Evolutionary conservation across 1,284 basidiomycete genomes (phyloP), one percentile per base, ranked within the genome.

Genomic region (Leccinum griseonigrum): DNA sequence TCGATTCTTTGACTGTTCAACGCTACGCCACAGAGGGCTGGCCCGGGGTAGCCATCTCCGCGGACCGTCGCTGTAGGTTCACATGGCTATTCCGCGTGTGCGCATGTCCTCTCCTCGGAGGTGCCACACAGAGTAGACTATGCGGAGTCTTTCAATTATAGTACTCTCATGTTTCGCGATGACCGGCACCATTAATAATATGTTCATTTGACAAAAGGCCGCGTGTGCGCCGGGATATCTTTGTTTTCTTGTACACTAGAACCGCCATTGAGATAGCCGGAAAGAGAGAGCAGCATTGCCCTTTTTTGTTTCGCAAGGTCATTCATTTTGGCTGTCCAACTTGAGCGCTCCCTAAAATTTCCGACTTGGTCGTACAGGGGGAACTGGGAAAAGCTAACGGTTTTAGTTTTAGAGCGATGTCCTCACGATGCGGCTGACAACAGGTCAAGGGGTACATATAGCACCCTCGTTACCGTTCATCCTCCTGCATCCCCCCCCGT

Each of bases 371-470:
- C 18, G 48, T 51, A 43, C 56, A 46, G 56, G 53, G 22, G 52
- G 8, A 13, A 32, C 32, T 34, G 43, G 9, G 29, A 46, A 46
- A 46, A 22, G 4, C 43, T 11, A 22, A 46, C 43, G 10, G 11
- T 46, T 18, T 46, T 46, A 46, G 43, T 22, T n/a, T 46, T 48
- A 43, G 29, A 57, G 52, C 16, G n/a, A 36, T 50, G 43, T 50
- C 54, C 50, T 59, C 69, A 54, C 60, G 60, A 57, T 63, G 31
- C 18, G 51, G 62, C 62, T 63, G 69, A 58, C 61, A 63, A 69
- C 74, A 46, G 43, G 18, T 22, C 43, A 22, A 46, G 43, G 43
- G 64, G 67, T 71, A 71, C 66, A 71, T 71, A 74, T 70, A 75
- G 38, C 10, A 28, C 60, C n/a, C 18, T 36, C 43, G 4, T 46